Percentiles rank a stretch among this genome's conserved stretches.
Conservation (phyloP, 495 filamentous ascomycete genomes). For the Friedmanniomyces endolithicus region DNA sequence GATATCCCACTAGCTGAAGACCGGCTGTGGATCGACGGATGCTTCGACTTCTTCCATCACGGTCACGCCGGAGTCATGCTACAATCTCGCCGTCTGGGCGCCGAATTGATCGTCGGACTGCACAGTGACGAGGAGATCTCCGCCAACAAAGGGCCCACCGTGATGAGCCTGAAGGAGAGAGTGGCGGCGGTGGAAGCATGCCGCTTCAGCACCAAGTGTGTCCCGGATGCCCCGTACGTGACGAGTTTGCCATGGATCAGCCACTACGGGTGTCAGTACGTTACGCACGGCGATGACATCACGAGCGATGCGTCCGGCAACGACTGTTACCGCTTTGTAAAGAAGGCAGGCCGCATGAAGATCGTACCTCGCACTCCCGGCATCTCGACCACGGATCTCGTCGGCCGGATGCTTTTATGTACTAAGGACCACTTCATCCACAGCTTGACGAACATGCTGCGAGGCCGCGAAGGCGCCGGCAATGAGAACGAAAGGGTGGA, state of each 20-base stretch:
- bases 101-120: slow-evolving; percentile 76
- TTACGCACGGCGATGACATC: slow-evolving; percentile 87
- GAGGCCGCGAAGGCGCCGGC: slow-evolving; percentile 59
- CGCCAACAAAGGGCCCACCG: slow-evolving; percentile 92
- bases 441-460: slow-evolving; percentile 52
- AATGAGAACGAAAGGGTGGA: slow-evolving; percentile 50
- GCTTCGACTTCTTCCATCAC: slow-evolving; percentile 98
- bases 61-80: slow-evolving; percentile 96
- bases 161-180: slow-evolving; percentile 89
- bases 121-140: slow-evolving; percentile 92
- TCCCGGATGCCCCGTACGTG: slow-evolving; percentile 87
- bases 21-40: slow-evolving; percentile 94
- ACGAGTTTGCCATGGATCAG: slow-evolving; percentile 87
- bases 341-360: slow-evolving; percentile 77
- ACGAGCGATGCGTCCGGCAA: slow-evolving; percentile 73
- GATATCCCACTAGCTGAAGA: slow-evolving; percentile 49
- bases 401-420: slow-evolving; percentile 91
- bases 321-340: slow-evolving; percentile 96
- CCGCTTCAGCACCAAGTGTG: slow-evolving; percentile 75
- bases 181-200: slow-evolving; percentile 83
- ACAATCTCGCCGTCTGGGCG: slow-evolving; percentile 76
- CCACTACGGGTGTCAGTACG: slow-evolving; percentile 82
- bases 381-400: slow-evolving; percentile 93
- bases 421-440: slow-evolving; percentile 69
- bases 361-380: slow-evolving; percentile 93